phyloP scores from a whole-genome alignment of 768 basidiomycete species.

The Gymnopilus dilepis region DNA sequence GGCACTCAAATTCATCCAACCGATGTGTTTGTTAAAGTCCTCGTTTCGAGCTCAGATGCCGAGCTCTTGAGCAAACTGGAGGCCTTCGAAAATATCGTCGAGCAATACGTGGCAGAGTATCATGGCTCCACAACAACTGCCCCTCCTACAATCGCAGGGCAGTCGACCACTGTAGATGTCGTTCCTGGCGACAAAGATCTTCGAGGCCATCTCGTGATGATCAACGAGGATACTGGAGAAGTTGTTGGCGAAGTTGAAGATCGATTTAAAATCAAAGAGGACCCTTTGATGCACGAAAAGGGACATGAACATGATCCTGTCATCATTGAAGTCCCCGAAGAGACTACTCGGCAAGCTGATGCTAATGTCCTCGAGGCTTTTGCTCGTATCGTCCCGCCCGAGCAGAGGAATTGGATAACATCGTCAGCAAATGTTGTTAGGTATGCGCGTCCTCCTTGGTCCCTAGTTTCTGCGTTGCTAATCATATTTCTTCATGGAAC shows the following conservation, averaged over 20 bases:
- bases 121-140: slow-evolving; percentile 22
- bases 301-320: slow-evolving; percentile 68
- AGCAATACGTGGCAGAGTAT: slow-evolving; percentile 63
- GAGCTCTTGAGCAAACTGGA: slow-evolving; percentile 59
- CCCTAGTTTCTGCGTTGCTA: background rate
- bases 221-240: slow-evolving; percentile 75
- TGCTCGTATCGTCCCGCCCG: slow-evolving; percentile 65
- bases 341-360: slow-evolving; percentile 43
- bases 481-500: slow-evolving; percentile 11
- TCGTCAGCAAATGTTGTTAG: slow-evolving; percentile 66
- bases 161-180: slow-evolving; percentile 22
- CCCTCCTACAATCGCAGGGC: slow-evolving; percentile 21
- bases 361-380: slow-evolving; percentile 55
- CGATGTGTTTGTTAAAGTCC: slow-evolving; percentile 43
- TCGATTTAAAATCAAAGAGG: slow-evolving; percentile 60
- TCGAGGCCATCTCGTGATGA: slow-evolving; percentile 67
- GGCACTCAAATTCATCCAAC: slow-evolving; percentile 41
- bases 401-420: slow-evolving; percentile 74
- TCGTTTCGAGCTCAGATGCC: slow-evolving; percentile 35
- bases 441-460: slow-evolving; percentile 35
- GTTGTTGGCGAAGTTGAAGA: slow-evolving; percentile 73
- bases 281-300: slow-evolving; percentile 52
- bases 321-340: slow-evolving; percentile 71
- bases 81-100: slow-evolving; percentile 67
- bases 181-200: slow-evolving; percentile 38